phyloP scores from a whole-genome alignment of 768 basidiomycete genomes.

The Kwoniella europaea region DNA sequence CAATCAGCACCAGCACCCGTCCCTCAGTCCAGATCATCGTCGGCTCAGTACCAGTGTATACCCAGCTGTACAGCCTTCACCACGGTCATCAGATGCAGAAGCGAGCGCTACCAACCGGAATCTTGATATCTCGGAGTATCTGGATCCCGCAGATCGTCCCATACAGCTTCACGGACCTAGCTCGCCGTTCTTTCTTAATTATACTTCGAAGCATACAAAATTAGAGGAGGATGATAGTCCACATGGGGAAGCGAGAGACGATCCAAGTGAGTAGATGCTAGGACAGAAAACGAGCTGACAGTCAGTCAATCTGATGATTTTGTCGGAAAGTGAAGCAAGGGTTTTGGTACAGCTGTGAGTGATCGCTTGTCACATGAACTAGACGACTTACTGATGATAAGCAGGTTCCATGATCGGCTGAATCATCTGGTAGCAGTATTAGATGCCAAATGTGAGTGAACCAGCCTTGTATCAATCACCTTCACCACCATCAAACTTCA shows the following conservation, averaged over 20 bases:
- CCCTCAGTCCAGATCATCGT: background rate
- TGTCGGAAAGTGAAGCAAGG: constrained; percentile 28
- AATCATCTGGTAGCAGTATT: constrained; percentile 40
- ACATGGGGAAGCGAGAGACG: constrained; percentile 10
- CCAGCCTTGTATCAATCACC: no score
- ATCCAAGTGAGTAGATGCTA: constrained; percentile 22
- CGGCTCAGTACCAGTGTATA: background rate
- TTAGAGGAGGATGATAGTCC: background rate
- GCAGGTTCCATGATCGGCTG: constrained; percentile 27
- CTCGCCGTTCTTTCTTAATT: constrained; percentile 28
- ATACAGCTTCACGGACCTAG: constrained; percentile 16
- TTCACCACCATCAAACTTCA: no score
- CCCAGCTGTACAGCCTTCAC: constrained; percentile 6
- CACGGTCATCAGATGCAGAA: constrained; percentile 9
- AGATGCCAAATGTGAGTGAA: constrained; percentile 30
- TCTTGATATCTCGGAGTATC: constrained; percentile 37
- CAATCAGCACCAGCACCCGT: background rate
- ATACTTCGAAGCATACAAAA: constrained; percentile 9
- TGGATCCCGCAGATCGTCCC: constrained; percentile 31
- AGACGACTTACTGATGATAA: constrained; percentile 6
- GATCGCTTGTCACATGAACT: background rate
- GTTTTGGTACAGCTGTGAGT: constrained; percentile 32
- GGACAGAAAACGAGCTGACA: constrained; percentile 7
- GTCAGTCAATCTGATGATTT: constrained; percentile 30
- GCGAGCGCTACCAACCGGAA: constrained; percentile 12